phyloP scores from a whole-genome alignment of 192 early-diverging fungal genomes.

The Piromyces sp. region DNA sequence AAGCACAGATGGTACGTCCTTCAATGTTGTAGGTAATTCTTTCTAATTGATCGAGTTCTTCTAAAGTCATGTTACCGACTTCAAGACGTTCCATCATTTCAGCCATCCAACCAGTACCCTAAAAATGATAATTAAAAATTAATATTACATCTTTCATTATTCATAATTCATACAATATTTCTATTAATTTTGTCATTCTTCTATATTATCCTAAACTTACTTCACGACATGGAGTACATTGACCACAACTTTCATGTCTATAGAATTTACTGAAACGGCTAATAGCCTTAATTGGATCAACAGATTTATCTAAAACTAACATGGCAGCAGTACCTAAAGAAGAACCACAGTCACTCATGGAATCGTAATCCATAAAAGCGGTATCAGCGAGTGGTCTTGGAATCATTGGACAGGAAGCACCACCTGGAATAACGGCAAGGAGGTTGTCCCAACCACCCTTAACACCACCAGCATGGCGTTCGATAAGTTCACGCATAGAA shows the following conservation, averaged over 20 bases:
- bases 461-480: conserved; percentile 90
- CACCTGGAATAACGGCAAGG: conserved; percentile 91
- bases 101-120: conserved; percentile 66
- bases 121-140: neutral
- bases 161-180: too few species aligned
- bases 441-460: conserved; percentile 97
- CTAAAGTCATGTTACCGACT: conserved; percentile 52
- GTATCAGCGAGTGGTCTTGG: conserved; percentile 63
- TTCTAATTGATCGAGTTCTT: conserved; percentile 91
- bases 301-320: conserved; percentile 97
- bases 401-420: conserved; percentile 41
- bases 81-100: conserved; percentile 95
- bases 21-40: conserved; percentile 94
- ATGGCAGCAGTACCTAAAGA: conserved; percentile 92
- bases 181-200: too few species aligned
- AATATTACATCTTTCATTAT: too few species aligned
- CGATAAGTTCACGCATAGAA: conserved; percentile 79
- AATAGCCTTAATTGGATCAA: conserved; percentile 85
- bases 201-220: conserved; percentile 14
- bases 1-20: conserved; percentile 98
- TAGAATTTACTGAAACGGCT: conserved; percentile 84
- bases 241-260: conserved; percentile 94
- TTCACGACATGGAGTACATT: conserved; percentile 98
- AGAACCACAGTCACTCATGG: conserved; percentile 78
- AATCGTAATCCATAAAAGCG: conserved; percentile 95